Conservation (phyloP, 1,284 basidiomycete genomes). For the Cryptococcus wingfieldii region DNA sequence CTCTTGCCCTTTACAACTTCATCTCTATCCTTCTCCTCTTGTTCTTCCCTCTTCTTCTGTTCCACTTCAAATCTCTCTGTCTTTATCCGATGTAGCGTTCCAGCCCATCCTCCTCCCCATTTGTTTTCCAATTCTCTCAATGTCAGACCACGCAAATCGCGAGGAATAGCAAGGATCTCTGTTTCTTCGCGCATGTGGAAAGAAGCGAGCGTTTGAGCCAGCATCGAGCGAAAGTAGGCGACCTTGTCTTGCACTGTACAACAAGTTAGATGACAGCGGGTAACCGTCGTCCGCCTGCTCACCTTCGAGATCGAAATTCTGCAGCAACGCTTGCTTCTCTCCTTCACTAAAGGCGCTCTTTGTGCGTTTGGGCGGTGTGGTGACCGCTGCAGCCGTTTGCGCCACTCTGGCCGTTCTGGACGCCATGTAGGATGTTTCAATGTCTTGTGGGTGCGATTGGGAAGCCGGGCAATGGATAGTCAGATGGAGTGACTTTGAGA, state of each 20-base stretch:
- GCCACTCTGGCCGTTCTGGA: constrained; percentile 7
- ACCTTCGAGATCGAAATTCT: constrained; percentile 50
- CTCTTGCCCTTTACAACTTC: constrained; percentile 32
- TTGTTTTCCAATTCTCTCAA: constrained; percentile 40
- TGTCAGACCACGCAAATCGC: constrained; percentile 40
- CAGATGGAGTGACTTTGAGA: too few species aligned
- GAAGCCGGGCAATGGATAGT: too few species aligned
- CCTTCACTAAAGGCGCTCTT: constrained; percentile 13
- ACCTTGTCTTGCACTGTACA: constrained; percentile 36
- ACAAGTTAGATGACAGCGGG: neutral
- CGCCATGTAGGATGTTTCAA: constrained; percentile 2
- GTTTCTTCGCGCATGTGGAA: constrained; percentile 43
- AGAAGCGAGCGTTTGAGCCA: constrained; percentile 33
- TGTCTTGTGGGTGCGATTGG: neutral
- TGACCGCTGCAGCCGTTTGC: constrained; percentile 5
- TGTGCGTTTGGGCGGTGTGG: constrained; percentile 9
- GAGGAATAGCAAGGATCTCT: constrained; percentile 45
- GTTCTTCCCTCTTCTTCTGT: constrained; percentile 26
- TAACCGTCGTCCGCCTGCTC: constrained; percentile 9
- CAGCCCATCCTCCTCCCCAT: constrained; percentile 45
- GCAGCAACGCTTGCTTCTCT: constrained; percentile 41
- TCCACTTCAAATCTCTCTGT: constrained; percentile 28
- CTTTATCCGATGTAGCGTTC: constrained; percentile 36
- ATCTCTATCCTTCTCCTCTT: constrained; percentile 25
- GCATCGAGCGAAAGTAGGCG: constrained; percentile 25